Evolutionary conservation across 352 stramenopile genomes (phyloP).

Genomic region (Phytopythium helicoides): DNA sequence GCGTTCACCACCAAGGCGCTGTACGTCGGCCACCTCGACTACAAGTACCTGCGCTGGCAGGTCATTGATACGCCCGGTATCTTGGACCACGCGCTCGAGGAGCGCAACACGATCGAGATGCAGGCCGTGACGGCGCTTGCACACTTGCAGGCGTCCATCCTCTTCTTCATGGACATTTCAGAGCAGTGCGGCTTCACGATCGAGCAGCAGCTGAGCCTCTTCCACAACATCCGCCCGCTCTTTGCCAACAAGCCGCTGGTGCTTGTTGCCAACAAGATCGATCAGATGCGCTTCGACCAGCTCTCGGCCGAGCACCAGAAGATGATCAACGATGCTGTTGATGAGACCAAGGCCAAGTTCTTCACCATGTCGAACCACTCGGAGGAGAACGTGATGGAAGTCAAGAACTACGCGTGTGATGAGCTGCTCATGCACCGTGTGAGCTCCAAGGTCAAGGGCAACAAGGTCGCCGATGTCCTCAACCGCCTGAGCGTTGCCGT

Average conservation of each 20-base stretch:
- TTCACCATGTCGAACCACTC: conserved; percentile 98
- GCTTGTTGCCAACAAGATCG: conserved; percentile 99
- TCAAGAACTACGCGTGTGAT: conserved; percentile 96
- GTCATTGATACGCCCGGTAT: conserved; percentile 99
- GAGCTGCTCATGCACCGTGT: conserved; percentile 94
- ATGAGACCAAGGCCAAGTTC: conserved; percentile 87
- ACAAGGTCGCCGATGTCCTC: conserved; percentile 96
- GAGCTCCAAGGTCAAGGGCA: conserved; percentile 92
- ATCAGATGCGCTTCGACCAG: conserved; percentile 94
- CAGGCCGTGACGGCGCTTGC: conserved; percentile 99
- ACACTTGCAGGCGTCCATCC: conserved; percentile 98
- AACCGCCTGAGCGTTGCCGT: conserved; percentile 96
- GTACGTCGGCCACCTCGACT: conserved; percentile 99
- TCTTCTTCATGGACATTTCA: conserved; percentile 99
- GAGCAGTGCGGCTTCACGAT: conserved; percentile 99
- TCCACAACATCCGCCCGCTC: conserved; percentile 97
- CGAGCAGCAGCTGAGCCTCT: conserved; percentile 97
- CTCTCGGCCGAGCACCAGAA: conserved; percentile 74
- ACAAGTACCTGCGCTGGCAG: conserved; percentile 99
- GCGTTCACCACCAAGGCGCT: conserved; percentile 99
- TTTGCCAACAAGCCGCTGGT: conserved; percentile 99
- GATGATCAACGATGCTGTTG: conserved; percentile 78
- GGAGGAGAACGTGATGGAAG: conserved; percentile 95
- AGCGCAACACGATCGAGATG: conserved; percentile 99
- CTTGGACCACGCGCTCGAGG: conserved; percentile 98